These are phyloP conservation scores for Papiliotrema terrestris DNA, from an alignment of 1,284 basidiomycete species.

Conservation along the genomic window DNA sequence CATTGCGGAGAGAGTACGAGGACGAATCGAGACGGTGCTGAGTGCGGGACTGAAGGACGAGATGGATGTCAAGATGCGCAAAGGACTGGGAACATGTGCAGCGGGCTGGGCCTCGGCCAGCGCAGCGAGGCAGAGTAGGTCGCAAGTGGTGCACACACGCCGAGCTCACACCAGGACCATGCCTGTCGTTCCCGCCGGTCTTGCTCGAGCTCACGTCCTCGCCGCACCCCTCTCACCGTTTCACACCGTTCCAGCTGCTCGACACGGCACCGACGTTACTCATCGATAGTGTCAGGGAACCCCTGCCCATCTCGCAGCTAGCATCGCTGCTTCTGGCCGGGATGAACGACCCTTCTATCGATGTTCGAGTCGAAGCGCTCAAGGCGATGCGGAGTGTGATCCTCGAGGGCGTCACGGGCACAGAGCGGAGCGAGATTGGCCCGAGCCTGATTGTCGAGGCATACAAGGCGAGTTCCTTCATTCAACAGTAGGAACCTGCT, in stretches of 20 bases:
- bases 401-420: conserved; percentile 25
- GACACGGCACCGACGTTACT: conserved; percentile 32
- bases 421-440: conserved; percentile 30
- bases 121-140: conserved; percentile 34
- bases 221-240: conserved; percentile 37
- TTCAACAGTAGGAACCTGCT: background rate
- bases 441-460: conserved; percentile 22
- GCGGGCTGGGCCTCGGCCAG: conserved; percentile 39
- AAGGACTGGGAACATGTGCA: conserved; percentile 37
- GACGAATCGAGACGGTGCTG: conserved; percentile 37
- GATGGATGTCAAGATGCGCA: conserved; percentile 39
- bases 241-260: conserved; percentile 41
- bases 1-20: conserved; percentile 29
- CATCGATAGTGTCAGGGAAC: conserved; percentile 26
- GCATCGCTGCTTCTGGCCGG: conserved; percentile 36
- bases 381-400: conserved; percentile 36
- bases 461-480: conserved; percentile 26
- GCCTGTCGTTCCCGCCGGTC: conserved; percentile 28
- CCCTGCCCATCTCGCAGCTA: conserved; percentile 27
- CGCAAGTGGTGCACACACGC: background rate
- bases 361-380: conserved; percentile 41
- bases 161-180: conserved; percentile 26
- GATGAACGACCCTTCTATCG: conserved; percentile 36
- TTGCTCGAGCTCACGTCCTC: conserved; percentile 34
- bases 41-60: conserved; percentile 43